phyloP scores from a whole-genome alignment of 2,329 filamentous ascomycete genomes.

The Aspergillus nomiae region DNA sequence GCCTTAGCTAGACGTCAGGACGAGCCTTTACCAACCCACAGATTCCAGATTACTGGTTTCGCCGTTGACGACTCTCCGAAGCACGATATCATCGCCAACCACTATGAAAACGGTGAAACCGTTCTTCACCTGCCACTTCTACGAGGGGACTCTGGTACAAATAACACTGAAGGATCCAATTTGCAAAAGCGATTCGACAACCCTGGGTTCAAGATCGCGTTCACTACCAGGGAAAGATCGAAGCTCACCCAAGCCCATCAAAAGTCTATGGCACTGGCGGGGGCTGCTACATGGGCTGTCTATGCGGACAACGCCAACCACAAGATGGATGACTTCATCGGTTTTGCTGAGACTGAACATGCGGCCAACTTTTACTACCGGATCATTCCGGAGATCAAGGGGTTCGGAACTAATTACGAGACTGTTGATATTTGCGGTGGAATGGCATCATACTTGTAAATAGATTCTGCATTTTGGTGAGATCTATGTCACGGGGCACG shows the following conservation, averaged over 20 bases:
- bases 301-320: too few species aligned
- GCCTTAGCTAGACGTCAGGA: neutral
- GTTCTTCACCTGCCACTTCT: constrained; percentile 1
- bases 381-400: constrained; percentile 9
- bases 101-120: constrained; percentile 2
- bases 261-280: neutral
- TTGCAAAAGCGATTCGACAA: constrained; percentile 5
- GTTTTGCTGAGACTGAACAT: too few species aligned
- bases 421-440: constrained; percentile 9
- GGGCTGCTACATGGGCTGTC: constrained; percentile 1
- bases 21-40: neutral
- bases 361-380: constrained; percentile 9
- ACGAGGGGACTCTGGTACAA: neutral
- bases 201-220: constrained; percentile 11
- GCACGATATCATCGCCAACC: constrained; percentile 2
- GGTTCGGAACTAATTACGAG: constrained; percentile 11
- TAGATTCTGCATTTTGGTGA: neutral
- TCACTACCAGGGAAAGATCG: constrained; percentile 5
- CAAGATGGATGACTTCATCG: too few species aligned
- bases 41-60: constrained; percentile 5
- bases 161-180: constrained; percentile 1
- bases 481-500: too few species aligned
- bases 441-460: constrained; percentile 3
- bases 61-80: constrained; percentile 2
- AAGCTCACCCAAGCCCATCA: constrained; percentile 6